Conservation (phyloP, 2,329 filamentous ascomycete species). For the Cadophora sp. region DNA sequence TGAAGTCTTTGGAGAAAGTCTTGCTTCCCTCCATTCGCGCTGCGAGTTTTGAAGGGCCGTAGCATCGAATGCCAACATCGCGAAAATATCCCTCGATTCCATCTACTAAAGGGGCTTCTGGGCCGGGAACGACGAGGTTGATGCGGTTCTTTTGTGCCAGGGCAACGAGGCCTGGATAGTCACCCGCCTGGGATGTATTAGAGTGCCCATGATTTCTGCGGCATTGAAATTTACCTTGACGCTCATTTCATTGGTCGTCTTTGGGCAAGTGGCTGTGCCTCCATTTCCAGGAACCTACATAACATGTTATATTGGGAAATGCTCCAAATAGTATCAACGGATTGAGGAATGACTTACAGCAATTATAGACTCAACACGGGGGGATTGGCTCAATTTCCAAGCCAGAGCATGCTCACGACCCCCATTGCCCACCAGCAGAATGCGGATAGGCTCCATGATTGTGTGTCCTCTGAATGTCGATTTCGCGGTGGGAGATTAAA, state of each 20-base stretch:
- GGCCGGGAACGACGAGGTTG: constrained; percentile 81
- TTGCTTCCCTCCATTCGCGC: constrained; percentile 96
- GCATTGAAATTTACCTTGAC: constrained; percentile 54
- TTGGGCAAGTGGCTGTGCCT: constrained; percentile 75
- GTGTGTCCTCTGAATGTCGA: neutral
- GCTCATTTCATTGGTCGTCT: constrained; percentile 72
- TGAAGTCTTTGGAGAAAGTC: constrained; percentile 97
- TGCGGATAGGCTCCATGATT: constrained; percentile 50
- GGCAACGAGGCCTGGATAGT: constrained; percentile 77
- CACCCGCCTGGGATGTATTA: constrained; percentile 56
- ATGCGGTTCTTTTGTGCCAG: constrained; percentile 77
- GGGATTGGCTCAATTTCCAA: constrained; percentile 90
- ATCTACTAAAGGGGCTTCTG: constrained; percentile 91
- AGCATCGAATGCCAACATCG: constrained; percentile 54
- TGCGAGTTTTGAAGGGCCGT: constrained; percentile 84
- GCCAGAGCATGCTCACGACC: constrained; percentile 94
- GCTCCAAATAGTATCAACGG: constrained; percentile 39
- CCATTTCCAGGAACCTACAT: constrained; percentile 84
- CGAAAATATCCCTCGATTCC: constrained; percentile 87
- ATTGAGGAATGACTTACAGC: too few relatives aligned
- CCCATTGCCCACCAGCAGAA: constrained; percentile 74
- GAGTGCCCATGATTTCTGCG: neutral
- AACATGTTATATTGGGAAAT: neutral
- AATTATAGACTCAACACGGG: constrained; percentile 64
- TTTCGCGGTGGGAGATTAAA: neutral